Percentiles rank a stretch among this genome's conserved stretches.
Conservation (phyloP, 148 eudicot genomes). For the Rhododendron mucronatum region DNA sequence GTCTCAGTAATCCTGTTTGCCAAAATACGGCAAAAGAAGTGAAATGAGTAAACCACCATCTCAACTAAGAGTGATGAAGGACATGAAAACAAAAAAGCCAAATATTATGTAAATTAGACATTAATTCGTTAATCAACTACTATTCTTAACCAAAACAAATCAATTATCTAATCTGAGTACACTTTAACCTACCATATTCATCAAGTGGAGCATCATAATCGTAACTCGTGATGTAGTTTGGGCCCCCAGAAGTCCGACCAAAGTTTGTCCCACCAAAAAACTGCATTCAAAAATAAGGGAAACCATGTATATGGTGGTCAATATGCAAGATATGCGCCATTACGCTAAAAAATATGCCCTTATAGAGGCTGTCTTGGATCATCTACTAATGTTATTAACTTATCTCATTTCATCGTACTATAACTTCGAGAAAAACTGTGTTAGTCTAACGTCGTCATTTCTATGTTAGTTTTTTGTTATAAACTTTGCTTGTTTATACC, state of each 20-base stretch:
- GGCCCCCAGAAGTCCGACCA: slow-evolving; percentile 94
- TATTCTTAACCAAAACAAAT: background rate
- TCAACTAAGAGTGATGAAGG: background rate
- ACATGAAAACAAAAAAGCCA: background rate
- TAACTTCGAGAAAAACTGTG: background rate
- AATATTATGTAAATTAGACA: background rate
- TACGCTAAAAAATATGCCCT: background rate
- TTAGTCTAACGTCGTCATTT: background rate
- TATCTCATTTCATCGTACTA: background rate
- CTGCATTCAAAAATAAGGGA: slow-evolving; percentile 39
- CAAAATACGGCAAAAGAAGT: slow-evolving; percentile 8
- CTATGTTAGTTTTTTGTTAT: background rate
- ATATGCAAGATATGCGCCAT: slow-evolving; percentile 3
- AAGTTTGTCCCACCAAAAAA: slow-evolving; percentile 96
- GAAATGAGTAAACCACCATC: slow-evolving; percentile 1
- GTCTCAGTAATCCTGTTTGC: slow-evolving; percentile 67
- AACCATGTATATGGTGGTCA: background rate
- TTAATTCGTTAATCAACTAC: background rate
- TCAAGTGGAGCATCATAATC: slow-evolving; percentile 99
- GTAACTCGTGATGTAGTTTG: slow-evolving; percentile 83
- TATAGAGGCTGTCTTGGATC: background rate
- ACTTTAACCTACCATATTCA: slow-evolving; percentile 72
- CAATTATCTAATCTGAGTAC: background rate
- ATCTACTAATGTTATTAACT: background rate
- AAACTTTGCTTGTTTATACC: background rate